Evolutionary conservation across 768 basidiomycete species (phyloP), one percentile per base, ranked within the genome.

Genomic region (Leccinum truebloodii): DNA sequence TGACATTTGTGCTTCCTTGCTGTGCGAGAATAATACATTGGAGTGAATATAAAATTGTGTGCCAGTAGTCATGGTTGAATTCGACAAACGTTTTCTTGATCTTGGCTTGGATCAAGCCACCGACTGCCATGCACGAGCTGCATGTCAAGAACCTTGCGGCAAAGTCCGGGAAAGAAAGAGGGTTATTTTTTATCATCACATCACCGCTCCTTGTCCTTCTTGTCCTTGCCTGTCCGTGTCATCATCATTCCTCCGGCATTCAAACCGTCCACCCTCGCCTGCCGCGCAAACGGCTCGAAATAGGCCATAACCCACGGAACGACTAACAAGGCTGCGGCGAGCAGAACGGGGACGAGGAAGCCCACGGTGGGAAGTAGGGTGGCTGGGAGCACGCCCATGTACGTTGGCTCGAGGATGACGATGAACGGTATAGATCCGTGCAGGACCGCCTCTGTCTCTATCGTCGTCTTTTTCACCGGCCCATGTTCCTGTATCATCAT

Each of bases 331-430:
- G 41, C 63, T 4, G 78, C 71, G 28, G 63, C 61, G n/a, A 64
- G 37, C 49, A 73, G 59, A 34, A 80, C 37, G 22, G 57, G 66
- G 12, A 75, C 28, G 48, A 79, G 68, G 44, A 74, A 63, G 28
- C 54, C 58, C 8, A 75, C 26, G 12, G 73, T 74, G 20, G 78
- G 76, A 0, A 75, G 20, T n/a, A 87, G 69, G 0, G 86, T 81
- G 18, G 78, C 77, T 9, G 88, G 88, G 30, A 90, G 69, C 24
- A 86, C 71, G 16, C 84, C 86, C n/a, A 85, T 66, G 57, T 82
- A 78, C 2, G 85, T 71, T 28, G 85, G 89, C 65, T 90, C 89
- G 49, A 90, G 68, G 20, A 77, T 71, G 16, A 89, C 64, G 58
- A 79, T 70, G 63, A 89, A 78, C 3, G 86, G 78, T 6, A 89